Evolutionary conservation across 2,329 filamentous ascomycete genomes (phyloP), one percentile per base, ranked within the genome.

Genomic region (Alternaria novae-zelandiae): DNA sequence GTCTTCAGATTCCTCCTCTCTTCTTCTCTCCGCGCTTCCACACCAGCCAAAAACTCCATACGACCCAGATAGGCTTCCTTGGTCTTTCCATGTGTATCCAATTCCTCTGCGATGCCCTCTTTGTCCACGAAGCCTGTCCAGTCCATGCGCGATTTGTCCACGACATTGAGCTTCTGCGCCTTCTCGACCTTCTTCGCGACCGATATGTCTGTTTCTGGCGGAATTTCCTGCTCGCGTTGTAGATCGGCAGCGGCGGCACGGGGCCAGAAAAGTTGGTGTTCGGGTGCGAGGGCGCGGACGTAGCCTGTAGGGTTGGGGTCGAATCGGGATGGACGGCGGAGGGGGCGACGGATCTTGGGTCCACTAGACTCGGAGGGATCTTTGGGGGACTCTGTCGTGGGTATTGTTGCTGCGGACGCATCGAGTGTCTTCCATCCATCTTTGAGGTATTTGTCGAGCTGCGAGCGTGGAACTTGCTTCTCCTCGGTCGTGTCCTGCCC

Each of bases 401-500:
- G 57, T n/a, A 58, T 25, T 17, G 63, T 50, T 44, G 65, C 60
- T 32, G 44, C 60, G 9, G 64, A 30, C 15, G 65, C n/a, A 25
- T 71, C 66, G 21, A 61, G 59, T n/a, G 68, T 51, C 58, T 67
- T 75, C 78, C 78, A 79, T 25, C 76, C 77, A 15, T 75, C 70
- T 13, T 72, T 59, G 21, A 73, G 56, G 63, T 78, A 71, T 36
- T 69, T 62, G n/a, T 70, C 71, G 32, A 79, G 70, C 12, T 72
- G 66, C 5, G 75, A 75, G 30, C 72, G 72, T 4, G 87, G 82
- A 1, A 93, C 89, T 11, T 89, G 81, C 75, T 91, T 92, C 74
- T 92, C 89, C 72, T 93, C 91, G 0, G 86, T 90, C 71, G 91
- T 88, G 12, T 90, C 84, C 71, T 90, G 88, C 28, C 91, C 91